Conservation (phyloP, 2,329 filamentous ascomycete genomes). For the Eutypa lata region DNA sequence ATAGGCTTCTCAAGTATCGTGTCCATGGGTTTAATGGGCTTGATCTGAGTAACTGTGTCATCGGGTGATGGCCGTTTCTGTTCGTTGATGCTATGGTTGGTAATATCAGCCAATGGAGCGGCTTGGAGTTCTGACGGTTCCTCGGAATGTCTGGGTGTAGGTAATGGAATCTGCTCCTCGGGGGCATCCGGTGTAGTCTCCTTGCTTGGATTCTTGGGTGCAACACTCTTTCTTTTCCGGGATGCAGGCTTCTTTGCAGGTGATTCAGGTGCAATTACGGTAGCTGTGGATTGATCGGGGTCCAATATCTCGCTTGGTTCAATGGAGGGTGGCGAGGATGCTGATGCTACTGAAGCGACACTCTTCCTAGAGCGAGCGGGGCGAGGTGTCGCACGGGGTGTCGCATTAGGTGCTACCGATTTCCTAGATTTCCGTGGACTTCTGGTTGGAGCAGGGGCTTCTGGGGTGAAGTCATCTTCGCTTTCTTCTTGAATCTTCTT, state of each 20-base stretch:
- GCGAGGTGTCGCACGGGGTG: constrained; percentile 31
- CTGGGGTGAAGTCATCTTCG: constrained; percentile 79
- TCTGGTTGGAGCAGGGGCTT: constrained; percentile 45
- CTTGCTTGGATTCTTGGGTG: constrained; percentile 37
- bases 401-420: constrained; percentile 36
- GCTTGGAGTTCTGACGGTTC: constrained; percentile 48
- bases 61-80: constrained; percentile 42
- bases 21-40: constrained; percentile 72
- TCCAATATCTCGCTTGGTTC: constrained; percentile 13
- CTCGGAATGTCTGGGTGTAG: constrained; percentile 47
- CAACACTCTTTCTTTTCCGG: constrained; percentile 37
- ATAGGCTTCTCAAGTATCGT: constrained; percentile 83
- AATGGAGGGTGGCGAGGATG: not conserved
- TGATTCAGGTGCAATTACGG: not conserved
- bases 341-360: constrained; percentile 9
- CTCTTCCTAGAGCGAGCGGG: constrained; percentile 42
- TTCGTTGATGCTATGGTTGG: constrained; percentile 63
- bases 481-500: constrained; percentile 54
- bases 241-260: constrained; percentile 6
- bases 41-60: constrained; percentile 51
- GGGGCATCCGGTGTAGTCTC: constrained; percentile 39
- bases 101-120: constrained; percentile 72
- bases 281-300: constrained; percentile 29
- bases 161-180: constrained; percentile 29
- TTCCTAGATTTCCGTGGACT: constrained; percentile 49